A percentile compares a stretch with the other conserved stretches of the same genome.
These are phyloP conservation scores for Fraxinus cuspidata DNA, from an alignment of 257 asterid species.

Conservation along the genomic window DNA sequence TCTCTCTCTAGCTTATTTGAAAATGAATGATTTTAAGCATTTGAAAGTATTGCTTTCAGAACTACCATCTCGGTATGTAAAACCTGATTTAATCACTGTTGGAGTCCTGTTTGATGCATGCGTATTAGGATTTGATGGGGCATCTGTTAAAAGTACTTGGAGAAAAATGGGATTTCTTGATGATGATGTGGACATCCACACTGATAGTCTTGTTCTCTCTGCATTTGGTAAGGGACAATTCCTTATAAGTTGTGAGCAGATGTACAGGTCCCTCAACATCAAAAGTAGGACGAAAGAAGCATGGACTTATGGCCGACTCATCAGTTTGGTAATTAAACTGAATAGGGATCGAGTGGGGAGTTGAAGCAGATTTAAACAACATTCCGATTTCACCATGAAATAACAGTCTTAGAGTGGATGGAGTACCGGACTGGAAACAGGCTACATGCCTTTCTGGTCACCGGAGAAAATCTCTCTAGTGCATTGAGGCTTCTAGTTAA, in stretches of 20 bases:
- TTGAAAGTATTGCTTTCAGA: constrained; percentile 33
- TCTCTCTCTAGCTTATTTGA: constrained; percentile 29
- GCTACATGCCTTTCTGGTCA: not conserved
- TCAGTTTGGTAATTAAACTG: constrained; percentile 10
- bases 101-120: constrained; percentile 37
- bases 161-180: constrained; percentile 29
- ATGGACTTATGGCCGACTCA: constrained; percentile 29
- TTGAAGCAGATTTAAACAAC: not conserved
- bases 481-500: not conserved
- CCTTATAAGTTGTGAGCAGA: constrained; percentile 22
- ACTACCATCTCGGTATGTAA: constrained; percentile 31
- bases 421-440: not conserved
- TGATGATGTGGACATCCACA: constrained; percentile 21
- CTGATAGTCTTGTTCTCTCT: constrained; percentile 34
- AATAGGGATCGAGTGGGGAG: not conserved
- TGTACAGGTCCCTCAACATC: constrained; percentile 17
- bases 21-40: constrained; percentile 37
- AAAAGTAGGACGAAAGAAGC: not conserved
- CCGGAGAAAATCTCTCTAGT: not conserved
- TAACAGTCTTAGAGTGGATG: not conserved
- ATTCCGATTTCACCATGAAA: not conserved
- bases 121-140: constrained; percentile 28
- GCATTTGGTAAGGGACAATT: constrained; percentile 42
- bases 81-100: constrained; percentile 36
- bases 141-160: constrained; percentile 32